These are phyloP conservation scores for Yamadazyma sp. DNA, from an alignment of 805 yeast species.

Conservation along the genomic window DNA sequence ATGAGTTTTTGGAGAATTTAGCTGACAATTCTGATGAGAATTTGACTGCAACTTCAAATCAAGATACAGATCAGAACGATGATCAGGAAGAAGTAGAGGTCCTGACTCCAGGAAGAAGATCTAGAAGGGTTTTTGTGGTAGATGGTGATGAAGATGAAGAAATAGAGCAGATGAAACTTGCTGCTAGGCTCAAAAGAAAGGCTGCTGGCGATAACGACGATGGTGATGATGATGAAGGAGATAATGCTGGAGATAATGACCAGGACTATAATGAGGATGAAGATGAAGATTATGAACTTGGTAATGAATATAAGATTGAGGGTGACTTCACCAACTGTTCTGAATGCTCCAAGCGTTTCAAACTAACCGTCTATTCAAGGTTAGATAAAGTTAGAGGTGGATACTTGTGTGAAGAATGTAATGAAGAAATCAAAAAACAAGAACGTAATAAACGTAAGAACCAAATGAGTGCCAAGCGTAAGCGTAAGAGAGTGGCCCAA, in stretches of 20 bases:
- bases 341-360: constrained; percentile 57
- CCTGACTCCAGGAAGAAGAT: constrained; percentile 1
- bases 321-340: constrained; percentile 62
- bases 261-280: constrained; percentile 23
- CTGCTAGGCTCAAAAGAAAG: constrained; percentile 27
- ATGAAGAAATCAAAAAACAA: constrained; percentile 37
- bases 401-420: constrained; percentile 63
- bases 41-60: neutral
- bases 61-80: neutral
- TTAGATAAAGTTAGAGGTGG: constrained; percentile 52
- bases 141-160: constrained; percentile 16
- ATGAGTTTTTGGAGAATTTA: neutral
- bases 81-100: constrained; percentile 6
- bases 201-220: constrained; percentile 15
- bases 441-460: constrained; percentile 47
- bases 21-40: neutral
- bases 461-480: constrained; percentile 65
- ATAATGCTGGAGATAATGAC: constrained; percentile 19
- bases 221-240: constrained; percentile 24
- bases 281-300: constrained; percentile 14
- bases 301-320: constrained; percentile 23
- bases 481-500: constrained; percentile 76
- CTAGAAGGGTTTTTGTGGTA: neutral
- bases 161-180: constrained; percentile 29
- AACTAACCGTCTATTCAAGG: constrained; percentile 65